Evolutionary conservation across 2,329 filamentous ascomycete species (phyloP), one percentile per base, ranked within the genome.

Genomic region (Lasiodiplodia hormozganensis): DNA sequence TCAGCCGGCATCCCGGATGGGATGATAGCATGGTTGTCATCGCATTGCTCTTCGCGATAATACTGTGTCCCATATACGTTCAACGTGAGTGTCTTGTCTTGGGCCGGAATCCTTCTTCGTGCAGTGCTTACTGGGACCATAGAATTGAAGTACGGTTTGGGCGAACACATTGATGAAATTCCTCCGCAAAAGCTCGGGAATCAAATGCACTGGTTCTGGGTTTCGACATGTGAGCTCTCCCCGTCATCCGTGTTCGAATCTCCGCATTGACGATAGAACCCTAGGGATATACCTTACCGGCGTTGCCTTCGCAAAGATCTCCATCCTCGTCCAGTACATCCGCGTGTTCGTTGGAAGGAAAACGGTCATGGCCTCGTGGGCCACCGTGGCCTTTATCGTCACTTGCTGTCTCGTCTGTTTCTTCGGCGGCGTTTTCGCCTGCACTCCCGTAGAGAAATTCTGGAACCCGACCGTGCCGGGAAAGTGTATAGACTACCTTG

Each of bases 371-470:
- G 56, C 56, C 3, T 53, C 65, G 5, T 68, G 65, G 65, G 36
- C 56, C 7, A 68, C 56, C 14, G 36, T 60, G 8, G 47, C 23
- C 7, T 68, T 68, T 43, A 68, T 62, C n/a, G 11, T 62, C 5
- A 68, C 43, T 23, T 68, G 65, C 36, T 68, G 65, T 18, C 25
- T 52, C 7, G 54, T 68, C 28, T 68, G 65, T n/a, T 36, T 68
- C 11, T 60, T 68, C 56, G 56, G 54, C 18, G 65, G 65, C 21
- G 62, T 68, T 2, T 68, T 68, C 34, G 56, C 56, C 43, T 68
- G 65, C 36, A 54, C 25, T 16, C 65, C 65, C 4, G 31, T 68
- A 23, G 40, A 52, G n/a, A 68, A 53, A 11, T 62, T 68, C 5
- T 68, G 65, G 65, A 40, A 68, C 21, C 65, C 54, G 12, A 43